These are phyloP conservation scores for Nepenthes mirabilis DNA, from an alignment of 148 eudicot species.

Conservation along the genomic window DNA sequence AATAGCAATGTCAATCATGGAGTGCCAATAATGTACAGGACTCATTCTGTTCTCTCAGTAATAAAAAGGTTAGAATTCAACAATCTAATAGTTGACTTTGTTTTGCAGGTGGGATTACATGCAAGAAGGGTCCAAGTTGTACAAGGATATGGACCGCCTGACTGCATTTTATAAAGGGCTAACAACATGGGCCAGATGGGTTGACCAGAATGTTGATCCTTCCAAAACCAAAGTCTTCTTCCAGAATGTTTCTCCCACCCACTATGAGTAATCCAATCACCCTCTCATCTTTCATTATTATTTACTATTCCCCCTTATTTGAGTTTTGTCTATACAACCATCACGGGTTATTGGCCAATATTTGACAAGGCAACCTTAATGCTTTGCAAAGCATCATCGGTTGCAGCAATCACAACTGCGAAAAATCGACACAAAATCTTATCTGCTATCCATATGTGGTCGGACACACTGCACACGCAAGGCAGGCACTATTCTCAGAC, in stretches of 20 bases:
- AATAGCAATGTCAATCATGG: too few relatives aligned
- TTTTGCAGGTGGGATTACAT: conserved; percentile 80
- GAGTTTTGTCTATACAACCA: not conserved
- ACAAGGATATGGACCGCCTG: conserved; percentile 77
- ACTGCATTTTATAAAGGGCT: conserved; percentile 63
- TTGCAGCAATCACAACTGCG: too few relatives aligned
- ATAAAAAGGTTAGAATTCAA: too few relatives aligned
- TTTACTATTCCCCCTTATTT: not conserved
- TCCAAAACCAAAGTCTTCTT: conserved; percentile 72
- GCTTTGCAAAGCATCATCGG: too few relatives aligned
- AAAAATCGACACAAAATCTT: too few relatives aligned
- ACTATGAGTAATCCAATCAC: conserved; percentile 52
- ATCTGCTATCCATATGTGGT: too few relatives aligned
- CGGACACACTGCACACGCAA: not conserved
- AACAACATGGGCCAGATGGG: conserved; percentile 91
- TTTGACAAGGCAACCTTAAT: too few relatives aligned
- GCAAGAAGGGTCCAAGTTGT: conserved; percentile 49
- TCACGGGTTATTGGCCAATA: too few relatives aligned
- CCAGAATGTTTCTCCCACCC: conserved; percentile 92
- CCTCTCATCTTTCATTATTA: not conserved
- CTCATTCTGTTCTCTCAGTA: not conserved
- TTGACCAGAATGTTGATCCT: conserved; percentile 52
- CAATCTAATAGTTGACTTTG: not conserved
- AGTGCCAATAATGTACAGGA: not conserved
- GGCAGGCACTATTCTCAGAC: not conserved